phyloP scores from a whole-genome alignment of 495 filamentous ascomycete genomes.

The Daldinia grandis region DNA sequence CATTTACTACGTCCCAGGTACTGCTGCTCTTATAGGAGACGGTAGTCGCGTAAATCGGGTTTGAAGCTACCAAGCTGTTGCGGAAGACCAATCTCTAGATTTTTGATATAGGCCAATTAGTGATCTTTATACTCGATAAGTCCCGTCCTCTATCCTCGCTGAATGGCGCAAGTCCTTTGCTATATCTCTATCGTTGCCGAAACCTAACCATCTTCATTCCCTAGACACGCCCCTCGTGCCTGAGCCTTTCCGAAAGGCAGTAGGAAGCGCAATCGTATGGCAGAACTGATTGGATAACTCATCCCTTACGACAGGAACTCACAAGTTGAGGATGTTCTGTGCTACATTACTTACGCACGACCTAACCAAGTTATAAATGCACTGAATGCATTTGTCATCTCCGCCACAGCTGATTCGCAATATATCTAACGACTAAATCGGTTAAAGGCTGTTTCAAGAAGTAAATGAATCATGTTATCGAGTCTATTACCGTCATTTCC shows the following conservation, averaged over 20 bases:
- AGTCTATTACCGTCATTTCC: constrained; percentile 13
- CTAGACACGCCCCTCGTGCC: constrained; percentile 8
- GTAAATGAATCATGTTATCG: constrained; percentile 17
- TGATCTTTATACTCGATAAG: neutral
- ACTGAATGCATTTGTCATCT: constrained; percentile 26
- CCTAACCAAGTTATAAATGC: constrained; percentile 25
- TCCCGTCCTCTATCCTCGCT: neutral
- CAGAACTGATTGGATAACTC: neutral
- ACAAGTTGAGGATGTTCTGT: constrained; percentile 22
- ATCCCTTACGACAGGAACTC: constrained; percentile 9
- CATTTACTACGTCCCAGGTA: too few relatives aligned
- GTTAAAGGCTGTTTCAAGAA: constrained; percentile 6
- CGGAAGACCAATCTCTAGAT: too few relatives aligned
- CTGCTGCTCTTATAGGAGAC: too few relatives aligned
- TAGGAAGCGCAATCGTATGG: neutral
- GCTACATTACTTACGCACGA: constrained; percentile 20
- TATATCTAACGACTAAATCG: neutral
- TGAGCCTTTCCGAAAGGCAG: constrained; percentile 17
- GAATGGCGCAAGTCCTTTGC: constrained; percentile 27
- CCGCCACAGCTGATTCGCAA: neutral
- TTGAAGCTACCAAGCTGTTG: too few relatives aligned
- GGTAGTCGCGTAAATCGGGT: too few relatives aligned
- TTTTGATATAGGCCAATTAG: too few relatives aligned
- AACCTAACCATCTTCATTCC: constrained; percentile 2
- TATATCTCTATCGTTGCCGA: constrained; percentile 8